Evolutionary conservation across 202 grass and related monocot genomes (phyloP), one percentile per base, ranked within the genome.

Genomic region (Alloteropsis angusta): DNA sequence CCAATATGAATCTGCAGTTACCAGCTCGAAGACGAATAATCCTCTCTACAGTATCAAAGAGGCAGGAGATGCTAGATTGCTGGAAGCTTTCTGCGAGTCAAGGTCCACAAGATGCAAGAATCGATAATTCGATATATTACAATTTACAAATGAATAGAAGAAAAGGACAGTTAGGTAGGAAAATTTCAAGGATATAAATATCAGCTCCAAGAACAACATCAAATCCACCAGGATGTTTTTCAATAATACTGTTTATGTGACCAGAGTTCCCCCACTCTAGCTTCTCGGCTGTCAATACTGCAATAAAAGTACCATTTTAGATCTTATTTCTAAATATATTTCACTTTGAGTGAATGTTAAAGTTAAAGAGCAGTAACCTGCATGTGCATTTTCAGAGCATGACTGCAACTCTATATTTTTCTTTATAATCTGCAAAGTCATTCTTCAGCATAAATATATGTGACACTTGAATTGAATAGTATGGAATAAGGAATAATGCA

Each of bases 141-240:
- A 30, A 30, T 30, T 47, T 7, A 60, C 38, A 85, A 73, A 57
- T 60, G 2, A 85, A 53, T 30, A 64, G 21, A 75, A 85, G 30
- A 52, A 46, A 70, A 77, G 48, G 49, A 84, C 12, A 16, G 67
- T 0, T 0, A 41, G 74, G 15, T 77, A 75, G 34, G 4, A 47
- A 69, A 32, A 36, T 68, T 43, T 52, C 65, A 90, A 98, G 92
- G 96, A 98, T 98, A 98, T 98, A 98, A 83, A 98, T 95, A 80
- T 98, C 96, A 83, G 96, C 92, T 85, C 96, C 96, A 68, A 95
- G 72, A 75, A 98, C 57, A 49, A 98, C 72, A 90, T 95, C 92
- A 95, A 98, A 98, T 80, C 92, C 96, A 62, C 9, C 17, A 75
- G 89, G 87, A 77, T 91, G 72, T 50, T 92, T 85, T 67, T 87